Percentiles rank a stretch among this genome's conserved stretches.
These are phyloP conservation scores for Butyriboletus loyo DNA, from an alignment of 768 basidiomycete genomes.

Conservation along the genomic window DNA sequence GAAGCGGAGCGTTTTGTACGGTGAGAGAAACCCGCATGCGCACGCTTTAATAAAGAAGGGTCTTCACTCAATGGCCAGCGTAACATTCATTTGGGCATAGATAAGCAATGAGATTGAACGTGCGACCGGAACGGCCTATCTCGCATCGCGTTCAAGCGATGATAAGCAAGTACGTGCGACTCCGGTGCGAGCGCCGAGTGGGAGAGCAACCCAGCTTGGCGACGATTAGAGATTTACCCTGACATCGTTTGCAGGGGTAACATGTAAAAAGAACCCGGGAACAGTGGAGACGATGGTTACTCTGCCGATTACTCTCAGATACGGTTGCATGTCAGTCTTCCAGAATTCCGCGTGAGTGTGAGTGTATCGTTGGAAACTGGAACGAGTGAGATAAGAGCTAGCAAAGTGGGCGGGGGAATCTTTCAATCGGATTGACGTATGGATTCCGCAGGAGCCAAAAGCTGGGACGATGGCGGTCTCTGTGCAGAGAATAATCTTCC, in stretches of 20 bases:
- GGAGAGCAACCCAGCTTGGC: not conserved
- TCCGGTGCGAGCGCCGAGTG: too few relatives aligned
- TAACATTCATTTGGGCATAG: too few relatives aligned
- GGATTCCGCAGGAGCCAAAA: not conserved
- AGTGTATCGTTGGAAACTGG: too few relatives aligned
- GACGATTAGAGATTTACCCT: not conserved
- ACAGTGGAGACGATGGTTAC: not conserved
- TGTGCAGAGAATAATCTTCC: not conserved
- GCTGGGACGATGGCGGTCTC: too few relatives aligned
- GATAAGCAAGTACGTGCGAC: too few relatives aligned
- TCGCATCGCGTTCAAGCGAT: constrained; percentile 2
- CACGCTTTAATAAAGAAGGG: not conserved
- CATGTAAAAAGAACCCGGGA: not conserved
- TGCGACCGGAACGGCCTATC: not conserved
- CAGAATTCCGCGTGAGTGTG: not conserved
- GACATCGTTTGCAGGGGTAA: not conserved
- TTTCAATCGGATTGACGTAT: not conserved
- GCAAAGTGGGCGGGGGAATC: not conserved
- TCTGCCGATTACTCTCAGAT: not conserved
- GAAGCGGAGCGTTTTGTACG: not conserved
- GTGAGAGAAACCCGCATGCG: not conserved
- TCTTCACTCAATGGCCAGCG: not conserved
- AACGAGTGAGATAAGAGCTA: not conserved
- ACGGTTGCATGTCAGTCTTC: not conserved
- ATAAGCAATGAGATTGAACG: too few relatives aligned